Evolutionary conservation across 345 rosid species (phyloP).

Genomic region (Combretum micranthum): DNA sequence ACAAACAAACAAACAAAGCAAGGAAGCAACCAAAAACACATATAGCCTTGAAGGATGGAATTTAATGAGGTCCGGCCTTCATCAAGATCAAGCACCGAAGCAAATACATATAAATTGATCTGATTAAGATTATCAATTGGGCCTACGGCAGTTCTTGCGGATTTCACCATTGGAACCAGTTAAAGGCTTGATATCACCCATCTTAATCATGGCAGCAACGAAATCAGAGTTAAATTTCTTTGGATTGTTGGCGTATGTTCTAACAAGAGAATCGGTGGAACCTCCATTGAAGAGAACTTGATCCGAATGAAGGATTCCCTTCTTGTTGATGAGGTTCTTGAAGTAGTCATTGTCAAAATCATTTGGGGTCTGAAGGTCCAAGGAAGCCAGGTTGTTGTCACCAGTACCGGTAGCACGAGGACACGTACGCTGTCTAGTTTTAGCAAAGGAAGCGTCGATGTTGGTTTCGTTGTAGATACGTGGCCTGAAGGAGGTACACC

Average conservation of each 20-base stretch:
- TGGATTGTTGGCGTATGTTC: constrained; percentile 7
- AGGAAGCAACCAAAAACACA: too few relatives aligned
- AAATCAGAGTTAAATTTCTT: constrained; percentile 20
- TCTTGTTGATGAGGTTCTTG: constrained; percentile 43
- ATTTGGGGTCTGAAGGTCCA: constrained; percentile 42
- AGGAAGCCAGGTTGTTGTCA: constrained; percentile 49
- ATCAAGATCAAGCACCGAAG: too few relatives aligned
- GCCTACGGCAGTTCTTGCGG: constrained; percentile 28
- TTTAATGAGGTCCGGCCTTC: too few relatives aligned
- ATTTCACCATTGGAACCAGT: constrained; percentile 28
- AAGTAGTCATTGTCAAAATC: constrained; percentile 55
- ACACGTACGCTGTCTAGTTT: constrained; percentile 28
- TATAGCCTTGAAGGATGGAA: too few relatives aligned
- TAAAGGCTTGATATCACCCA: constrained; percentile 33
- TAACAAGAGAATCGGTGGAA: constrained; percentile 19
- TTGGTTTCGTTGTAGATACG: constrained; percentile 59
- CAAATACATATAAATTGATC: neutral
- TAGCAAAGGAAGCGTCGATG: constrained; percentile 49
- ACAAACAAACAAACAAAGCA: too few relatives aligned
- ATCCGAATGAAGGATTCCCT: constrained; percentile 72
- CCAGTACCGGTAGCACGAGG: constrained; percentile 39
- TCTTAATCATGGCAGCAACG: constrained; percentile 31
- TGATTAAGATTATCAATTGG: constrained; percentile 8
- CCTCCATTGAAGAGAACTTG: constrained; percentile 50
- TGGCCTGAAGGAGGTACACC: constrained; percentile 46